Conservation (phyloP, 805 yeast genomes). For the Zygotorulaspora chibaensis region DNA sequence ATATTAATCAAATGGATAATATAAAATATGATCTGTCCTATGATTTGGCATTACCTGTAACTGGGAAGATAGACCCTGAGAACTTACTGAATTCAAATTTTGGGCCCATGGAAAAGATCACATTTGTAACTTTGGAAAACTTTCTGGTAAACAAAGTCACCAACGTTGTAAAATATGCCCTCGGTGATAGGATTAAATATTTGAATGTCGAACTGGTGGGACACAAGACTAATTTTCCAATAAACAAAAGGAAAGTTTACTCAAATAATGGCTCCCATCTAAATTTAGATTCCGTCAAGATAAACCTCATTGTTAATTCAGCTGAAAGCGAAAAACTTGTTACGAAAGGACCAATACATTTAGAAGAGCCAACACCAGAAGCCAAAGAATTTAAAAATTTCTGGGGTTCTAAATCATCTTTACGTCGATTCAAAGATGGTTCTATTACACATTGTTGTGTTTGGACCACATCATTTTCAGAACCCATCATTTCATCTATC, state of each 20-base stretch:
- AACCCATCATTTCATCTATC: conserved; percentile 63
- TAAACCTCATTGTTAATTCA: conserved; percentile 69
- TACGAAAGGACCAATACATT: conserved; percentile 78
- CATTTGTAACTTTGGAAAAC: conserved; percentile 65
- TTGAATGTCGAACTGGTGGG: conserved; percentile 36
- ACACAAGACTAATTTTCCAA: conserved; percentile 31
- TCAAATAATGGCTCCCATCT: conserved; percentile 34
- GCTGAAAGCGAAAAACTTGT: conserved; percentile 74
- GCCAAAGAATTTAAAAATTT: conserved; percentile 69
- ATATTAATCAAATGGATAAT: conserved; percentile 45
- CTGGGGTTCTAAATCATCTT: conserved; percentile 85
- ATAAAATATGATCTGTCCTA: conserved; percentile 61
- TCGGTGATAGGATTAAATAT: conserved; percentile 45
- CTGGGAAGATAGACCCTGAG: conserved; percentile 26
- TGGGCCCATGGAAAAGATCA: conserved; percentile 67
- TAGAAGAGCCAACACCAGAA: conserved; percentile 47
- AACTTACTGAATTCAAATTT: conserved; percentile 42
- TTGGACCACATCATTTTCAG: conserved; percentile 59
- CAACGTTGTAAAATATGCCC: conserved; percentile 51
- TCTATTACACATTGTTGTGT: conserved; percentile 85
- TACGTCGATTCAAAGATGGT: conserved; percentile 92
- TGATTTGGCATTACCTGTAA: conserved; percentile 45
- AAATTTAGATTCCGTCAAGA: conserved; percentile 36
- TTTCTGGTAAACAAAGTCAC: conserved; percentile 59
- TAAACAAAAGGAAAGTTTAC: conserved; percentile 46